Evolutionary conservation across 805 yeast genomes (phyloP), one percentile per base, ranked within the genome.

Genomic region (Ogataea nonfermentans): DNA sequence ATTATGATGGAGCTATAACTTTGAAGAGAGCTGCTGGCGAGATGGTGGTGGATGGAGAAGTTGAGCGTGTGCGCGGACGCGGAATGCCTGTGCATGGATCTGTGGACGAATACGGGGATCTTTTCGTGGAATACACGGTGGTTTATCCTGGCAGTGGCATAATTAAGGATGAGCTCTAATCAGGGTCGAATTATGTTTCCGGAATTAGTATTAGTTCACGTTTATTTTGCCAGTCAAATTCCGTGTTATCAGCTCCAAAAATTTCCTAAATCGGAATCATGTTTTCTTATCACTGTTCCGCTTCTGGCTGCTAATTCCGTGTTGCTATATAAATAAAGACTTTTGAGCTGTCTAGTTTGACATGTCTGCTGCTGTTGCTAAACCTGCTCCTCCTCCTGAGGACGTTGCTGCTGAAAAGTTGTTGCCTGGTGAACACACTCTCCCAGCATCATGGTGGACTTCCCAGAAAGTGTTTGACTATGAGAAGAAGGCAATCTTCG

Each of bases 71-170:
- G 24, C 65, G 70, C 46, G 89, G 85, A 6, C 81, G 75, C 52
- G 99, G 99, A 16, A 88, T 93, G 97, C 98, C 98, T 2, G 46
- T 69, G 4, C 49, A 54, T 16, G 70, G 70, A 26, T 66, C 66
- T 15, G 78, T 72, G 33, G 73, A 66, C 65, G 72, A 76, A 57
- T 68, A 63, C 57, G 79, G 85, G 49, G 77, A 78, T 51, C 57
- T 76, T 47, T 69, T 61, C 50, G 62, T 78, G 12, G 75, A 76
- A 24, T 77, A 75, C 49, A 59, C 58, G 12, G 68, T 78, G 7
- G 51, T 78, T 4, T 61, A 58, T 36, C 81, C 81, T 1, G 60
- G 56, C 24, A 72, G 69, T 2, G 42, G 49, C 30, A 42, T 47
- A n/a, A 20, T 51, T 12, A 59, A 53, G 38, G 66, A 62, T 47